Evolutionary conservation across 2,329 filamentous ascomycete species (phyloP), one percentile per base, ranked within the genome.

Genomic region (Aspergillus ibericus): DNA sequence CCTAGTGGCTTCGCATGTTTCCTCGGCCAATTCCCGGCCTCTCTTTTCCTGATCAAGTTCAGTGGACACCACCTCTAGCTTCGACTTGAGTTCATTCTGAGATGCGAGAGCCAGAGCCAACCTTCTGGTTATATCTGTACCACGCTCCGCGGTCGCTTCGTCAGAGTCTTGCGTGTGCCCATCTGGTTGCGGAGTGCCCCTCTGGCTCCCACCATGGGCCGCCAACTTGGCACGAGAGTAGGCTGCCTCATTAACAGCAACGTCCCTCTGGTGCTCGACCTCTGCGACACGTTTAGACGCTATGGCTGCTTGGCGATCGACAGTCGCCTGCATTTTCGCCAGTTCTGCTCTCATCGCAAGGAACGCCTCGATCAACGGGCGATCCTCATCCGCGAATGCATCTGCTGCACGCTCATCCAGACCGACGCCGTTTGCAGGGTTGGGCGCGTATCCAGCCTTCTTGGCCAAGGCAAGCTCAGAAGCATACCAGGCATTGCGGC

Each of bases 141-240:
- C 83, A 27, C 91, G 86, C 52, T 90, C 88, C 13, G 83, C 83
- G 3, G 78, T 73, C 57, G 77, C 74, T 25, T 77, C 77, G 52
- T 90, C 88, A 36, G 86, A 81, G 51, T 88, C 86, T 3, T 77
- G 84, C 54, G 75, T 72, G 53, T 64, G 65, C 47, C 72, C 72
- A 60, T 83, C 82, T 3, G 78, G 79, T 58, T 81, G 80, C 6
- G 82, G 81, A 6, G 82, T 83, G n/a, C 81, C 80, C 42, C 81
- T 81, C 53, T 86, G 83, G 66, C 88, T 92, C n/a, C 82, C 82
- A 56, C 86, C 87, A 63, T 92, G 89, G 7, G 92, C 93, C 29
- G 93, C 93, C 53, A 97, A 80, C 72, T 92, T 97, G 2, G 96
- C 92, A 72, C 96, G 96, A 34, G 93, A 91, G 75, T 98, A 98